Evolutionary conservation across 768 basidiomycete genomes (phyloP).

Genomic region (Phylloporus rhodoxanthus): DNA sequence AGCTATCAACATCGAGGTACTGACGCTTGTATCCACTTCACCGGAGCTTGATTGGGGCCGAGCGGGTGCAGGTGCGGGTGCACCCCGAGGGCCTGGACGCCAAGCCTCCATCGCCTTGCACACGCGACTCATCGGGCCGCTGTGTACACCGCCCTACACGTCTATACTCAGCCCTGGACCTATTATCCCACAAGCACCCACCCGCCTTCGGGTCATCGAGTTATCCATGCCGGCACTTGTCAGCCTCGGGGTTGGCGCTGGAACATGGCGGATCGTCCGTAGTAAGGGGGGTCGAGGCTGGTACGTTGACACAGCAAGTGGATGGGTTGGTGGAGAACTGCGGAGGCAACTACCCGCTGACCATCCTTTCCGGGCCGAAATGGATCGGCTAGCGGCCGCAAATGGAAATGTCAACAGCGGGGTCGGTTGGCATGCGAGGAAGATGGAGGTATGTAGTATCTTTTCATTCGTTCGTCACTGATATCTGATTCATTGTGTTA

Average conservation of each 20-base stretch:
- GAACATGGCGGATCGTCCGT: slow-evolving; percentile 81
- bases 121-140: slow-evolving; percentile 67
- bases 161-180: slow-evolving; percentile 43
- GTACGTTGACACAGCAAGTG: slow-evolving; percentile 87
- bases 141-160: slow-evolving; percentile 74
- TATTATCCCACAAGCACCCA: slow-evolving; percentile 40
- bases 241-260: slow-evolving; percentile 71
- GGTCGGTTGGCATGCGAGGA: slow-evolving; percentile 92
- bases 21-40: slow-evolving; percentile 73
- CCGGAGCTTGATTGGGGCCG: slow-evolving; percentile 64
- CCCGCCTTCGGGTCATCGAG: slow-evolving; percentile 83
- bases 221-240: slow-evolving; percentile 65
- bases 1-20: slow-evolving; percentile 75
- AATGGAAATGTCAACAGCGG: slow-evolving; percentile 89
- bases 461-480: background rate
- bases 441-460: slow-evolving; percentile 75
- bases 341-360: slow-evolving; percentile 50
- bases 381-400: slow-evolving; percentile 68
- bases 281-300: slow-evolving; percentile 93
- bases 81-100: slow-evolving; percentile 42
- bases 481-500: slow-evolving; percentile 22
- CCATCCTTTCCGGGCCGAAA: slow-evolving; percentile 66
- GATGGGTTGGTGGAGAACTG: slow-evolving; percentile 60
- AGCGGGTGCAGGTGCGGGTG: slow-evolving; percentile 25
- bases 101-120: slow-evolving; percentile 76